Conservation (phyloP, 2,329 filamentous ascomycete genomes). For the Xylaria sp. region DNA sequence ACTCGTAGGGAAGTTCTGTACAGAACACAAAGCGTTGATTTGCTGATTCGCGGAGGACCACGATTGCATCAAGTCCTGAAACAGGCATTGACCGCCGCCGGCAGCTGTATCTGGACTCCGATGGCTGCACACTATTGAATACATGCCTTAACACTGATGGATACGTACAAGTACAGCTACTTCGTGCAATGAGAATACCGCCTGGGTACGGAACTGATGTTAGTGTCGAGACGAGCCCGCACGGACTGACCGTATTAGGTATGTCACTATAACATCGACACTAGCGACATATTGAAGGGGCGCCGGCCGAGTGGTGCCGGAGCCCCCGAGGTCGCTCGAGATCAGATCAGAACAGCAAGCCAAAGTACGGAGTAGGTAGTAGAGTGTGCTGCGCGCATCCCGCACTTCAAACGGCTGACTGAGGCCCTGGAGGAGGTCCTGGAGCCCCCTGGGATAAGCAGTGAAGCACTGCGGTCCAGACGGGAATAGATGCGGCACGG, state of each 20-base stretch:
- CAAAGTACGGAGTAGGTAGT: no score
- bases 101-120: slow-evolving; percentile 4
- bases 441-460: neutral
- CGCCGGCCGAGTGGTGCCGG: slow-evolving; percentile 13
- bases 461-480: neutral
- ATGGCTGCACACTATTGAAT: neutral
- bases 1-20: no score
- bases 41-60: neutral
- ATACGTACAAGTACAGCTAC: neutral
- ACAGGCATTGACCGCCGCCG: slow-evolving; percentile 7
- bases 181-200: neutral
- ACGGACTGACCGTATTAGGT: slow-evolving; percentile 1
- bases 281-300: neutral
- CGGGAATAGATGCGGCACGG: neutral
- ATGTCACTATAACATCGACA: neutral
- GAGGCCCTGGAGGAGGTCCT: neutral
- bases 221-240: neutral
- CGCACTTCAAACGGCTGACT: neutral
- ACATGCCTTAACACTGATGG: neutral
- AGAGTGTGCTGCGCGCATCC: no score
- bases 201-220: neutral
- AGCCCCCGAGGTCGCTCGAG: slow-evolving; percentile 8
- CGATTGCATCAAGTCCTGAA: neutral
- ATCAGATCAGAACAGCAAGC: neutral
- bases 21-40: no score